Conservation (phyloP, 257 asterid species). For the Anisodus tanguticus region DNA sequence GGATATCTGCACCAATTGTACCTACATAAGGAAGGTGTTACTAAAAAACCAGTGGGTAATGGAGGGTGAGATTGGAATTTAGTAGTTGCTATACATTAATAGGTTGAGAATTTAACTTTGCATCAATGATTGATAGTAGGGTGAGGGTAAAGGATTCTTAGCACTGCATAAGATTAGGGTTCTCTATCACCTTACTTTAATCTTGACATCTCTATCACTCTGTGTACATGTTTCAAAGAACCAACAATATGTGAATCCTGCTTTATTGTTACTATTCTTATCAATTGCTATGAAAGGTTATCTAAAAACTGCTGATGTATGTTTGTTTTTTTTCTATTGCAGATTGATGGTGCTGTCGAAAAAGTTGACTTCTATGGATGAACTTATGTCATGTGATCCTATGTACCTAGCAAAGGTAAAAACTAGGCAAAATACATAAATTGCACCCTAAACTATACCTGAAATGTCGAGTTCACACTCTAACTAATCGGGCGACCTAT, state of each 20-base stretch:
- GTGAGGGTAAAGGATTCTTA: not conserved
- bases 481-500: too few species aligned
- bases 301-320: not conserved
- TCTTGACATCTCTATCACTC: conserved; percentile 6
- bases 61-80: conserved; percentile 15
- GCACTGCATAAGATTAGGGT: not conserved
- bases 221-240: not conserved
- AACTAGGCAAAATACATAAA: too few species aligned
- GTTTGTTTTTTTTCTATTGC: conserved; percentile 35
- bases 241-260: conserved; percentile 22
- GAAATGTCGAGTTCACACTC: too few species aligned
- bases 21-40: not conserved
- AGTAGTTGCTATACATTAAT: not conserved
- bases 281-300: not conserved
- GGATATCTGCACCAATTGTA: conserved; percentile 17
- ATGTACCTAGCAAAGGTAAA: conserved; percentile 78
- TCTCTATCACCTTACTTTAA: not conserved
- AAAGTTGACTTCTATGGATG: conserved; percentile 81
- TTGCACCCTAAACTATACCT: too few species aligned
- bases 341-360: conserved; percentile 85
- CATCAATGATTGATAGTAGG: not conserved
- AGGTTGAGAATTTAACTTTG: not conserved
- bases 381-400: conserved; percentile 74
- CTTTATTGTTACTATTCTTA: conserved; percentile 3
- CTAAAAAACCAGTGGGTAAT: not conserved